Percentiles rank a stretch among this genome's conserved stretches.
Evolutionary conservation across 805 yeast genomes (phyloP).

Genomic region (Zygoascus bituminiphila): DNA sequence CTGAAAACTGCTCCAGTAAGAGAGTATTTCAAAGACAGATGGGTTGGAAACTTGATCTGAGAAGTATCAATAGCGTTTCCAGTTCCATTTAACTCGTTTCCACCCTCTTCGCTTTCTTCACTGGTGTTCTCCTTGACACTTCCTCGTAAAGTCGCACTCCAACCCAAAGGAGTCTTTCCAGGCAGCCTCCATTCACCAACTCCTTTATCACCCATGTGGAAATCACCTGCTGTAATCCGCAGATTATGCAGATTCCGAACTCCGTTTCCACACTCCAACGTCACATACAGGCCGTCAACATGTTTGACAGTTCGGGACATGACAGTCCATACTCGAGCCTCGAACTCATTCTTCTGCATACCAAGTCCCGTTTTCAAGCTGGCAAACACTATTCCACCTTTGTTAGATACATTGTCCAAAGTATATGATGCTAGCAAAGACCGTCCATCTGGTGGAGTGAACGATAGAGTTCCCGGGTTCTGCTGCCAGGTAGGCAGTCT

Average conservation of each 20-base stretch:
- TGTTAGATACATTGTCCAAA: constrained; percentile 35
- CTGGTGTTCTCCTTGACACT: constrained; percentile 30
- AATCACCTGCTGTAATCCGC: constrained; percentile 72
- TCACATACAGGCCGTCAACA: constrained; percentile 41
- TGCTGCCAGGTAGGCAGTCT: constrained; percentile 43
- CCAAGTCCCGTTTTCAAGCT: constrained; percentile 52
- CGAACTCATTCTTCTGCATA: constrained; percentile 47
- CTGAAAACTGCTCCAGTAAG: constrained; percentile 69
- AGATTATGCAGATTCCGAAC: constrained; percentile 39
- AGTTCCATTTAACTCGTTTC: constrained; percentile 6
- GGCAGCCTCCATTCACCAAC: constrained; percentile 65
- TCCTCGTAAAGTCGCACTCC: constrained; percentile 62
- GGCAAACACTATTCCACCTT: constrained; percentile 46
- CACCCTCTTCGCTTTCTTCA: constrained; percentile 18
- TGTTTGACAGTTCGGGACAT: constrained; percentile 38
- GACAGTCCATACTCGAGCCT: constrained; percentile 43
- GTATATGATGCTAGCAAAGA: constrained; percentile 55
- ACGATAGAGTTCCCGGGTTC: constrained; percentile 43
- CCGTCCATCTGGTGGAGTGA: constrained; percentile 85
- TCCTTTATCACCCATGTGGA: constrained; percentile 44
- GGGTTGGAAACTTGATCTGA: constrained; percentile 32
- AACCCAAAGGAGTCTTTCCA: constrained; percentile 49
- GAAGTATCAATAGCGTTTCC: constrained; percentile 2
- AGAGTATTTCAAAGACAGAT: constrained; percentile 43
- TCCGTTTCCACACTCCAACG: constrained; percentile 30